Conservation (phyloP, 345 rosid species). For the Geranium brycei region DNA sequence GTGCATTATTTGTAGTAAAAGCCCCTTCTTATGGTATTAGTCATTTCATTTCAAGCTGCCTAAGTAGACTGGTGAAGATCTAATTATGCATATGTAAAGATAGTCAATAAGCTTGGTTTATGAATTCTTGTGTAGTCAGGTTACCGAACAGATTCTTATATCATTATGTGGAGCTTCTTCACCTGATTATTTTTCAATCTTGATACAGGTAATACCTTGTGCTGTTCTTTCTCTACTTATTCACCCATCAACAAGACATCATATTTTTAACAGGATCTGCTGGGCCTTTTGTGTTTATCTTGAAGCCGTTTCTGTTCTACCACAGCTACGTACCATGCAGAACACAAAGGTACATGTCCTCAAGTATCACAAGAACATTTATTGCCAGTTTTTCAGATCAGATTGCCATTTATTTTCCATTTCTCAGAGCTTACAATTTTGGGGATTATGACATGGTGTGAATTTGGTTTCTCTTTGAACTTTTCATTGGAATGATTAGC, state of each 20-base stretch:
- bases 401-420: background rate
- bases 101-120: too few species aligned
- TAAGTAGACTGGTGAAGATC: too few species aligned
- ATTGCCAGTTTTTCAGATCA: background rate
- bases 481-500: background rate
- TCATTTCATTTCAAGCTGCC: too few species aligned
- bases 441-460: background rate
- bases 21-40: too few species aligned
- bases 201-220: constrained; percentile 60
- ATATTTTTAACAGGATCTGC: constrained; percentile 44
- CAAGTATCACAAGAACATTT: background rate
- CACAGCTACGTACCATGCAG: constrained; percentile 85
- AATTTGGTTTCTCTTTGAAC: background rate
- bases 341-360: constrained; percentile 54
- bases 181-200: background rate
- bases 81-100: too few species aligned
- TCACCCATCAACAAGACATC: constrained; percentile 73
- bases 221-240: constrained; percentile 41
- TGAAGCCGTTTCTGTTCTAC: constrained; percentile 81
- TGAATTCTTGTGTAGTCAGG: too few species aligned
- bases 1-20: too few species aligned
- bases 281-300: constrained; percentile 94
- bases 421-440: background rate
- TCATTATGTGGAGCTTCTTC: background rate
- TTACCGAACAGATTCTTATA: too few species aligned